Base-by-base conservation (phyloP, 2,329 filamentous ascomycete species). In the Fusarium drepaniforme region DNA sequence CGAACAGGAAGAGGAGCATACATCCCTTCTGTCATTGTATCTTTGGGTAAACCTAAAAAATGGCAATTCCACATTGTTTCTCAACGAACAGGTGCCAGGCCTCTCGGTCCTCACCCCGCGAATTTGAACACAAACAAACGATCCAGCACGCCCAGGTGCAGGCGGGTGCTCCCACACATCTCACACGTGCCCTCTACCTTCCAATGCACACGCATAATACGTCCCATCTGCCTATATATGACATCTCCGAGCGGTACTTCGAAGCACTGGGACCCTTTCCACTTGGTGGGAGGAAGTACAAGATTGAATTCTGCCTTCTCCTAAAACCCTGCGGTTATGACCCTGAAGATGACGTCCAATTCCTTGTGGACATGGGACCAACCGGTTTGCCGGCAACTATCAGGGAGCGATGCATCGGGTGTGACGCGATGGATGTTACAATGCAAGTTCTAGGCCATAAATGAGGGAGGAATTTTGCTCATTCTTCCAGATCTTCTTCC, bases 271-370 rank as follows among this genome's bases (percentile, higher is more conserved):
- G 61, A 0, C 25, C 35, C 1, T 35, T 42, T 12, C 51, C 44
- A 0, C 58, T 73, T 62, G 66, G 71, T 5, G 59, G 58, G 1
- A 42, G 62, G 12, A 12, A n/a, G 8, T 73, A 73, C 21, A 73
- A 73, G 28, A 44, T 73, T 1, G 56, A 57, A 12, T 28, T 73
- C 23, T 62, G 23, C 4, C 30, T 71, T 57, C 58, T 72, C 37
- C 59, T 38, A n/a, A 73, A 73, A 18, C 71, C 71, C 2, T 59
- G 23, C 11, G 71, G 71, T 1, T 28, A 66, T 13, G 37, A 40
- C 4, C 35, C 3, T 1, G 46, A 42, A 0, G 71, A 73, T 9
- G 15, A 71, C n/a, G 67, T 63, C 1, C 38, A 67, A 8, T 73
- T 71, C 16, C 23, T 73, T 3, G 67, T 73, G 0, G 21, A 74